phyloP scores from a whole-genome alignment of 2,329 filamentous ascomycete genomes.

The Microdochium paspali region DNA sequence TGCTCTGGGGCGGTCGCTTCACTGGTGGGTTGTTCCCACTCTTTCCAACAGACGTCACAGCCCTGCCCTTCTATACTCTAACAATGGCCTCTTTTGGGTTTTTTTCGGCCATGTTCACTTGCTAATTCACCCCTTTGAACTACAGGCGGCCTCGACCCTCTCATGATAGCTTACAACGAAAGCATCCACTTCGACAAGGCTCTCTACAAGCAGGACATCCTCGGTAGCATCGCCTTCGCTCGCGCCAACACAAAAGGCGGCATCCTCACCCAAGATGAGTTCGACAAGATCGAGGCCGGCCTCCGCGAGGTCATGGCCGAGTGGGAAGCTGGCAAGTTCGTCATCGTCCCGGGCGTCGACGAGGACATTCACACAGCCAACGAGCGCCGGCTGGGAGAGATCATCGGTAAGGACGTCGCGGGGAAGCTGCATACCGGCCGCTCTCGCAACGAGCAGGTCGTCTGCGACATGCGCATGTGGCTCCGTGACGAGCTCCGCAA shows the following conservation, averaged over 20 bases:
- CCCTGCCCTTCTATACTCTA: conserved; percentile 4
- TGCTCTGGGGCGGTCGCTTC: conserved; percentile 38
- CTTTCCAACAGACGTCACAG: neutral
- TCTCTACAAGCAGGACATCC: conserved; percentile 74
- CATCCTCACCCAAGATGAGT: conserved; percentile 66
- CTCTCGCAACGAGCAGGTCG: conserved; percentile 84
- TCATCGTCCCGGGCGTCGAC: conserved; percentile 40
- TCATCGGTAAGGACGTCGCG: conserved; percentile 76
- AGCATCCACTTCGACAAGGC: conserved; percentile 69
- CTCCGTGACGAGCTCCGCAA: conserved; percentile 62
- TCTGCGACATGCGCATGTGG: conserved; percentile 86
- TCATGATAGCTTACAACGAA: conserved; percentile 81
- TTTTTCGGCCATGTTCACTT: too few species aligned
- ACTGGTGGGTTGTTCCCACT: conserved; percentile 25
- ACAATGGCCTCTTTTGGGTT: too few species aligned
- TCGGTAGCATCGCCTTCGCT: conserved; percentile 72
- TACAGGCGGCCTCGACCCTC: conserved; percentile 68
- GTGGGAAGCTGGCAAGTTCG: conserved; percentile 41
- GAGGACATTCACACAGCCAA: conserved; percentile 62
- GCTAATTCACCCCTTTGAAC: conserved; percentile 7
- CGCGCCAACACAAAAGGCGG: conserved; percentile 67
- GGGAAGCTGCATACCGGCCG: conserved; percentile 87
- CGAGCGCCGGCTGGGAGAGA: conserved; percentile 65
- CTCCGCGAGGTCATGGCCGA: conserved; percentile 47
- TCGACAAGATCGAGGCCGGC: conserved; percentile 63